Evolutionary conservation across 441 rosid species (phyloP).

Genomic region (Gossypium schwendimanii): DNA sequence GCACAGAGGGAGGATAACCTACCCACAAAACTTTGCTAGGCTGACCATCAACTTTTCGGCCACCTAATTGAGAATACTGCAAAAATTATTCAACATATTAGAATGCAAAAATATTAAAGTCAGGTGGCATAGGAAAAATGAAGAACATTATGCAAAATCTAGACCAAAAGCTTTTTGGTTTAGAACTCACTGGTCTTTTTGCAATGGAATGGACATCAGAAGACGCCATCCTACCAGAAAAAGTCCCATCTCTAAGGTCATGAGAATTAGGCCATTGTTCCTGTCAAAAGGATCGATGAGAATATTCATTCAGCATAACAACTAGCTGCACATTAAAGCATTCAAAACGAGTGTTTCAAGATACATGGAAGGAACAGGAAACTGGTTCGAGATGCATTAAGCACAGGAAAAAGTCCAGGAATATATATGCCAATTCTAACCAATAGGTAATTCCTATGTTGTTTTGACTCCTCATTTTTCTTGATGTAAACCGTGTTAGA

Average conservation of each 20-base stretch:
- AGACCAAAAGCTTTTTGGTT: not conserved
- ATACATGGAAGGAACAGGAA: not conserved
- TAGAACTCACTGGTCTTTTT: slow-evolving; percentile 52
- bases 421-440: slow-evolving; percentile 2
- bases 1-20: slow-evolving; percentile 89
- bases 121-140: not conserved
- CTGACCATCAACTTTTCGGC: slow-evolving; percentile 47
- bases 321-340: not conserved
- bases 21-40: slow-evolving; percentile 84
- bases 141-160: not conserved
- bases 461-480: not conserved
- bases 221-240: slow-evolving; percentile 29
- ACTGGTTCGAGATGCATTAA: not conserved
- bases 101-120: not conserved
- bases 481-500: not conserved
- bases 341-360: not conserved
- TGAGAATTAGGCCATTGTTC: slow-evolving; percentile 47
- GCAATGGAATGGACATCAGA: slow-evolving; percentile 32
- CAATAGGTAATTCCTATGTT: not conserved
- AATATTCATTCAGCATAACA: slow-evolving; percentile 3
- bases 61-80: slow-evolving; percentile 49
- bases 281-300: slow-evolving; percentile 32
- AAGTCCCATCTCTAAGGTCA: slow-evolving; percentile 44
- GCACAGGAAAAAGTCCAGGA: not conserved
- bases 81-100: slow-evolving; percentile 19